Evolutionary conservation across 805 yeast genomes (phyloP).

Genomic region (Clavispora phyllophila): DNA sequence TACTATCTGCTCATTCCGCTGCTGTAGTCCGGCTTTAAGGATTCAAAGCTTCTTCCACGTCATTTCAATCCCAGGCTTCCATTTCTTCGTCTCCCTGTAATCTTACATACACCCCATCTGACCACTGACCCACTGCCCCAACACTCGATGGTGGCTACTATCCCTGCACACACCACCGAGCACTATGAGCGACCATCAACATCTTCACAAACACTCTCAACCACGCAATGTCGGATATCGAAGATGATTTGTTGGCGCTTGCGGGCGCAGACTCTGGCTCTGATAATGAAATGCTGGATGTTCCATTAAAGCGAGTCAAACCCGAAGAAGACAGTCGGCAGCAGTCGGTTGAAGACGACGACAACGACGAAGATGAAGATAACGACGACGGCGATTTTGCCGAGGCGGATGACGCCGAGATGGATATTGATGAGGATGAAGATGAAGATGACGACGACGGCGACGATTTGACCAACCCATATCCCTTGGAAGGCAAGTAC

Average conservation of each 20-base stretch:
- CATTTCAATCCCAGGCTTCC: too few relatives aligned
- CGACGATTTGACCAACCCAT: slow-evolving; percentile 57
- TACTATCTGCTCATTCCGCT: too few relatives aligned
- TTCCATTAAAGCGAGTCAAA: slow-evolving; percentile 28
- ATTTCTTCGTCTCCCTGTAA: too few relatives aligned
- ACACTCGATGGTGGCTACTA: too few relatives aligned
- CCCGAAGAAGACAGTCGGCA: slow-evolving; percentile 9
- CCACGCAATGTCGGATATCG: slow-evolving; percentile 67
- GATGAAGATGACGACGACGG: slow-evolving; percentile 31
- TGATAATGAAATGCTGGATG: slow-evolving; percentile 34
- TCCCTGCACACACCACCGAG: not conserved
- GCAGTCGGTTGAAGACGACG: slow-evolving; percentile 20
- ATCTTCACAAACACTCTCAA: not conserved
- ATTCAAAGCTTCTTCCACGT: too few relatives aligned
- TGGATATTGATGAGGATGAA: slow-evolving; percentile 16
- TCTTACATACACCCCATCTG: too few relatives aligned
- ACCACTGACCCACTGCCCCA: too few relatives aligned
- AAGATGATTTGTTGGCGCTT: slow-evolving; percentile 91
- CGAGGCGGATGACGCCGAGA: slow-evolving; percentile 19
- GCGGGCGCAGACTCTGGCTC: slow-evolving; percentile 60
- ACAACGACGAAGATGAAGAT: slow-evolving; percentile 26
- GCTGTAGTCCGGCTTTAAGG: too few relatives aligned
- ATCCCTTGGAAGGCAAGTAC: slow-evolving; percentile 90
- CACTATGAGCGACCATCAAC: not conserved
- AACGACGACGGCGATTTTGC: slow-evolving; percentile 25